These are phyloP conservation scores for Glaciozyma martinii DNA, from an alignment of 768 basidiomycete genomes.

Conservation along the genomic window DNA sequence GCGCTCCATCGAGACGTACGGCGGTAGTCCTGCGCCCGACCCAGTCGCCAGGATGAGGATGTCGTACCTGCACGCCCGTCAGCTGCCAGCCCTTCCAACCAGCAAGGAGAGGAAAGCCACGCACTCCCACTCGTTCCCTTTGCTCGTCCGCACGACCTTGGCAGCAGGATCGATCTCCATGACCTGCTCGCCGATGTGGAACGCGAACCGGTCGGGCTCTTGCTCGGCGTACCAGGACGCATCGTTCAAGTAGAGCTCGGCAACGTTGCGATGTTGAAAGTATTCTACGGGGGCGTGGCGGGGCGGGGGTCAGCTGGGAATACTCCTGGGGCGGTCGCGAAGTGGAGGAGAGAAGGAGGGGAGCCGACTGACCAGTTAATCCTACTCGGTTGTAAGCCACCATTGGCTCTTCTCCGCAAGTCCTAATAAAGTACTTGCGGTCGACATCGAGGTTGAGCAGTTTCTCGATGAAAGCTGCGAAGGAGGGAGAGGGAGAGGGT, in stretches of 20 bases:
- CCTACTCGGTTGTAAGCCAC: constrained; percentile 38
- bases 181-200: constrained; percentile 47
- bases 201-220: constrained; percentile 51
- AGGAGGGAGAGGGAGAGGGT: background rate
- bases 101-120: background rate
- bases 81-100: background rate
- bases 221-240: constrained; percentile 41
- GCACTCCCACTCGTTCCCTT: constrained; percentile 39
- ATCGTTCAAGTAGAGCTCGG: constrained; percentile 55
- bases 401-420: constrained; percentile 52
- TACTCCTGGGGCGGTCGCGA: too few relatives aligned
- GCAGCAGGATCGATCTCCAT: constrained; percentile 36
- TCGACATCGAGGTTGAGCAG: constrained; percentile 51
- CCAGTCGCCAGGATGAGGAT: constrained; percentile 63
- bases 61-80: constrained; percentile 44
- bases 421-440: constrained; percentile 49
- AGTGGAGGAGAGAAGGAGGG: constrained; percentile 38
- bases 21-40: constrained; percentile 55
- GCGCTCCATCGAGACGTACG: constrained; percentile 47
- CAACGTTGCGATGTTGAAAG: constrained; percentile 54
- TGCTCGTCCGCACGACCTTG: constrained; percentile 47
- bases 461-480: constrained; percentile 58
- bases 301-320: constrained; percentile 2
- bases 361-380: constrained; percentile 51
- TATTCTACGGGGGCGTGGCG: constrained; percentile 48